Percentiles rank a stretch among this genome's conserved stretches.
Conservation (phyloP, 164 flowering plant species). For the Berberis vulgaris region DNA sequence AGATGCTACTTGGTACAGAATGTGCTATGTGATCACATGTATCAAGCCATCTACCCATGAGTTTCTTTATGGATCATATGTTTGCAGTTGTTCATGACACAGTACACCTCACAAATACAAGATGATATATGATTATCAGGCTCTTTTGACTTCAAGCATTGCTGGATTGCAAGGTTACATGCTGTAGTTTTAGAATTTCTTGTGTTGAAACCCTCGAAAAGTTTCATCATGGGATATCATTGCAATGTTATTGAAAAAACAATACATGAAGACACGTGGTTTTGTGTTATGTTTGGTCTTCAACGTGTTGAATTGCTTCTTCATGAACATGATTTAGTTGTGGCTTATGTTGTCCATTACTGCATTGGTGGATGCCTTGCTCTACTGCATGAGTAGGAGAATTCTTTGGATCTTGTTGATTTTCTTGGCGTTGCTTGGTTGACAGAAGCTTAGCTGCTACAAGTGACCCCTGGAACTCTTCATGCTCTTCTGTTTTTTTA, state of each 20-base stretch:
- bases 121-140: too few species aligned
- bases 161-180: too few species aligned
- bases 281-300: conserved; percentile 13
- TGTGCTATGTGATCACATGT: too few species aligned
- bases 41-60: too few species aligned
- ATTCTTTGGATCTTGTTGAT: conserved; percentile 13
- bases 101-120: too few species aligned
- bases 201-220: too few species aligned
- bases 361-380: conserved; percentile 15
- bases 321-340: conserved; percentile 17
- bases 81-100: too few species aligned
- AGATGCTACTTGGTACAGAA: too few species aligned
- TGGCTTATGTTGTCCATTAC: conserved; percentile 20
- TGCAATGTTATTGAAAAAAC: neutral
- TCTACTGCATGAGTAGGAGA: conserved; percentile 16
- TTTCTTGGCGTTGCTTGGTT: conserved; percentile 14
- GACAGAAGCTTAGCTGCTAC: conserved; percentile 29
- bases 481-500: conserved; percentile 41
- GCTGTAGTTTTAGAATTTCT: too few species aligned
- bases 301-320: conserved; percentile 26
- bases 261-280: neutral
- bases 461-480: conserved; percentile 49
- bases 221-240: too few species aligned
- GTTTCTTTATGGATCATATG: too few species aligned
- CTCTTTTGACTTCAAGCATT: too few species aligned